Evolutionary conservation across 352 stramenopile genomes (phyloP).

Genomic region (Pythium aquatile): DNA sequence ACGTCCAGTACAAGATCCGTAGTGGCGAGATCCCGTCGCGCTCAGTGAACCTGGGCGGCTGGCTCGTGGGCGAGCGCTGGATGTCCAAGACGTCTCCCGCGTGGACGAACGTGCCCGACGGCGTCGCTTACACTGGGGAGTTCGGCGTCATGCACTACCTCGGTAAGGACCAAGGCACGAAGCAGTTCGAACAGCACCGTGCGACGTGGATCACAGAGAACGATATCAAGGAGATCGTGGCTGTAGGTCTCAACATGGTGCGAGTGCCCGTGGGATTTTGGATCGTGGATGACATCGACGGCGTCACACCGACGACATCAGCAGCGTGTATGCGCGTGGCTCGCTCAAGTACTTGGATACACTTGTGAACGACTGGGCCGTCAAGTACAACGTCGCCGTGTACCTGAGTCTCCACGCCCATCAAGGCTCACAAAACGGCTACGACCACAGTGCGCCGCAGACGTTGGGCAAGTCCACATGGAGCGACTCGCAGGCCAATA

Average conservation of each 20-base stretch:
- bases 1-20: conserved; percentile 28
- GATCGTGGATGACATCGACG: conserved; percentile 36
- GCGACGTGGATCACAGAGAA: conserved; percentile 40
- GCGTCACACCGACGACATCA: background rate
- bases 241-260: conserved; percentile 31
- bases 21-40: conserved; percentile 23
- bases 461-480: conserved; percentile 20
- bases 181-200: background rate
- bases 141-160: background rate
- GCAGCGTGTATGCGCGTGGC: conserved; percentile 24
- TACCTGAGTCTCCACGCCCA: conserved; percentile 56
- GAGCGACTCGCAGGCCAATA: conserved; percentile 18
- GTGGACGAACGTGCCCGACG: conserved; percentile 39
- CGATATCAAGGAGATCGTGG: conserved; percentile 22
- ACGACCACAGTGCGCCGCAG: conserved; percentile 44
- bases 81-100: conserved; percentile 54
- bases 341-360: conserved; percentile 49
- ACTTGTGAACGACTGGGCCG: conserved; percentile 49
- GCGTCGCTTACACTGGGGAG: conserved; percentile 19
- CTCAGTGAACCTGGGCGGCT: conserved; percentile 62
- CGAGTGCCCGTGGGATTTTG: conserved; percentile 47
- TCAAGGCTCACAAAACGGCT: conserved; percentile 56
- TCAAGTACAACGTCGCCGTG: conserved; percentile 52
- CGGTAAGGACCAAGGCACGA: background rate
- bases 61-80: conserved; percentile 37